These are phyloP conservation scores for Graphiopsis chlorocephala DNA, from an alignment of 2,329 filamentous ascomycete species.

Conservation along the genomic window DNA sequence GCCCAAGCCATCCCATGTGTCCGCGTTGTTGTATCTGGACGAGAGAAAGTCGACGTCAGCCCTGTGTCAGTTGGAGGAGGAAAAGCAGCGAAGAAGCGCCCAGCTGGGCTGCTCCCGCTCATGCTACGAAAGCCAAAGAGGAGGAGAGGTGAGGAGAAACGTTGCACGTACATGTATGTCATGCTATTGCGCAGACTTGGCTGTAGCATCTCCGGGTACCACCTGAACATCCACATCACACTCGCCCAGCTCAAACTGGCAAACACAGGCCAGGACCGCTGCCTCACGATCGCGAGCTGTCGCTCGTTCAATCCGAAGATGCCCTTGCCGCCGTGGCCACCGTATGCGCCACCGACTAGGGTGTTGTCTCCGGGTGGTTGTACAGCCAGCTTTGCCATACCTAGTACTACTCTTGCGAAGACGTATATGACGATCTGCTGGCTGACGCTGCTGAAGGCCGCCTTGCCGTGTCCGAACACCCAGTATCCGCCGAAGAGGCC, in stretches of 20 bases:
- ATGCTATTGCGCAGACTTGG: conserved; percentile 90
- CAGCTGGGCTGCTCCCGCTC: background rate
- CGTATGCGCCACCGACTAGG: conserved; percentile 37
- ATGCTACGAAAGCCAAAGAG: conserved; percentile 11
- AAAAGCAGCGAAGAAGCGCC: background rate
- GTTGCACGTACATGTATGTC: conserved; percentile 80
- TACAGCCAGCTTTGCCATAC: conserved; percentile 77
- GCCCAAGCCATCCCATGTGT: conserved; percentile 82
- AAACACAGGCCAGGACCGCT: conserved; percentile 89
- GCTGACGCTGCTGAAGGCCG: conserved; percentile 67
- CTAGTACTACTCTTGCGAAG: conserved; percentile 85
- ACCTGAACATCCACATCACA: conserved; percentile 94
- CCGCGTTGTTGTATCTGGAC: conserved; percentile 69
- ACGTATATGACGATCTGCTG: conserved; percentile 99
- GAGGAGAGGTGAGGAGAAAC: conserved; percentile 12
- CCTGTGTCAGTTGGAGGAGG: conserved; percentile 23
- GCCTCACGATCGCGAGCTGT: conserved; percentile 39
- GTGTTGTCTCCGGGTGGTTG: conserved; percentile 51
- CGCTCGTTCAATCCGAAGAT: conserved; percentile 40
- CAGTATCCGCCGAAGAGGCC: conserved; percentile 87
- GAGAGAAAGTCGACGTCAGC: conserved; percentile 30
- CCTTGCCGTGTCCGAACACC: conserved; percentile 79
- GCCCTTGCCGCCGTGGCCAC: conserved; percentile 41
- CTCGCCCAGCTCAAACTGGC: conserved; percentile 85
- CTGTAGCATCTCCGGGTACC: conserved; percentile 88